Conservation (phyloP, 352 stramenopile genomes). For the Phytophthora agathidicida region DNA sequence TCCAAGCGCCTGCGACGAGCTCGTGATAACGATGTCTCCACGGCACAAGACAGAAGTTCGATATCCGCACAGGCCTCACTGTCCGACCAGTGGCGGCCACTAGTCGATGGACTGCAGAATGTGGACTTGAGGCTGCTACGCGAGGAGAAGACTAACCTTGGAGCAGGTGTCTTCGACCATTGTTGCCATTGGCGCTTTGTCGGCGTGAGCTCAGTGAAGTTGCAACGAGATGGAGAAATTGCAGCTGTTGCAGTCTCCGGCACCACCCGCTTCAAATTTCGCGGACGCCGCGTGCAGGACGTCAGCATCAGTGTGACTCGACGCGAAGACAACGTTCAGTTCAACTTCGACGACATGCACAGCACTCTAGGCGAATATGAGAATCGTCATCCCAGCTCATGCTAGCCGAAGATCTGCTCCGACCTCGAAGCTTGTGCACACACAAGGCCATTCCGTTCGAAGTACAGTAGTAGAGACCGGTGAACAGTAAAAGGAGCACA, state of each 20-base stretch:
- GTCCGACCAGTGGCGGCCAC: constrained; percentile 36
- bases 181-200: constrained; percentile 37
- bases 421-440: background rate
- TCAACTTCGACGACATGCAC: constrained; percentile 2
- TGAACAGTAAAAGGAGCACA: constrained; percentile 12
- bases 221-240: constrained; percentile 27
- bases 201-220: constrained; percentile 17
- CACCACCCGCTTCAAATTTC: constrained; percentile 36
- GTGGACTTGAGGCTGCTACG: constrained; percentile 36
- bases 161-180: constrained; percentile 11
- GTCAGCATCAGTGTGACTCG: constrained; percentile 13
- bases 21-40: constrained; percentile 18
- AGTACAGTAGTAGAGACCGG: background rate
- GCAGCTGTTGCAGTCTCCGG: constrained; percentile 27
- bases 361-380: too few relatives aligned
- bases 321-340: constrained; percentile 20
- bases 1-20: constrained; percentile 17
- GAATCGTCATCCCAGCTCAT: too few relatives aligned
- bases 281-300: constrained; percentile 14
- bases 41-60: background rate
- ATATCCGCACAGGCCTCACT: constrained; percentile 15
- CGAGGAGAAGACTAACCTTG: constrained; percentile 18
- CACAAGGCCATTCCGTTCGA: constrained; percentile 4
- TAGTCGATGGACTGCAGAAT: constrained; percentile 46
- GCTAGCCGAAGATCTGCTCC: background rate